A percentile compares a stretch with the other conserved stretches of the same genome.
These are phyloP conservation scores for Colletotrichum theobromicola DNA, from an alignment of 2,329 filamentous ascomycete species.

Conservation along the genomic window DNA sequence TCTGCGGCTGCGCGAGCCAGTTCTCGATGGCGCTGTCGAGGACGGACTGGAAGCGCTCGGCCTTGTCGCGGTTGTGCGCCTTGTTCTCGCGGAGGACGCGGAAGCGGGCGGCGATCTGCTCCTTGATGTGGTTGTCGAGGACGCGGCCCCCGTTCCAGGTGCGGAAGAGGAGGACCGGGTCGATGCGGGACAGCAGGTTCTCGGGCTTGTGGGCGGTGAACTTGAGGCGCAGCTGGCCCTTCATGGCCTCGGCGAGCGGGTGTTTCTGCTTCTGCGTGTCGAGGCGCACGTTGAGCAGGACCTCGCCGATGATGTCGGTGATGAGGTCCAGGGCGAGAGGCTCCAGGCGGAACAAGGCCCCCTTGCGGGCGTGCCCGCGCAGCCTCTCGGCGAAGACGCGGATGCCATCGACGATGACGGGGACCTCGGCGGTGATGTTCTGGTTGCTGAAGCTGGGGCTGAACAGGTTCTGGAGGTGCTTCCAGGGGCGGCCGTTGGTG, in stretches of 20 bases:
- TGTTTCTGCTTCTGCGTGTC: conserved; percentile 33
- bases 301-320: conserved; percentile 35
- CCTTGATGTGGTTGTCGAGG: conserved; percentile 29
- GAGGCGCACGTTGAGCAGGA: conserved; percentile 35
- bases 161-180: conserved; percentile 30
- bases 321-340: conserved; percentile 32
- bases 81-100: conserved; percentile 28
- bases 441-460: conserved; percentile 35
- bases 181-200: conserved; percentile 26
- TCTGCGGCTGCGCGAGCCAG: conserved; percentile 31
- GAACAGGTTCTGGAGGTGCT: conserved; percentile 31
- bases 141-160: conserved; percentile 36
- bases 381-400: conserved; percentile 30
- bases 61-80: conserved; percentile 6
- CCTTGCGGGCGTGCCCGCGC: conserved; percentile 22
- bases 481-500: conserved; percentile 34
- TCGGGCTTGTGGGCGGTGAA: conserved; percentile 21
- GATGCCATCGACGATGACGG: conserved; percentile 31
- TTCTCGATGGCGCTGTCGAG: conserved; percentile 36
- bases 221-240: conserved; percentile 17
- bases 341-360: conserved; percentile 27
- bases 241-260: conserved; percentile 34
- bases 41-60: conserved; percentile 25
- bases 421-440: conserved; percentile 34
- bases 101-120: conserved; percentile 29